Conservation (phyloP, 768 basidiomycete species). For the Podaxis rugospora region DNA sequence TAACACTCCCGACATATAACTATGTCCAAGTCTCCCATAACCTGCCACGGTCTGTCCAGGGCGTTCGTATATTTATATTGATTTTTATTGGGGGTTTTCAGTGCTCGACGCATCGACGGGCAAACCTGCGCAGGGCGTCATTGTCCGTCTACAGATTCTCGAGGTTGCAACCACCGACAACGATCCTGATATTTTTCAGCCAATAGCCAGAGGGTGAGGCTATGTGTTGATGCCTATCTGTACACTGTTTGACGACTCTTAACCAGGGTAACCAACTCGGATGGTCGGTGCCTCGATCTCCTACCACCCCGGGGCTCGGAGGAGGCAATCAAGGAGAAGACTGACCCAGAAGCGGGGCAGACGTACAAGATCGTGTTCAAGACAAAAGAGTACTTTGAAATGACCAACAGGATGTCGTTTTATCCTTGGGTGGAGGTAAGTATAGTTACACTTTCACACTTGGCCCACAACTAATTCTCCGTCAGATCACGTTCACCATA, state of each 20-base stretch:
- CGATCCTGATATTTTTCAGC: slow-evolving; percentile 42
- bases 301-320: slow-evolving; percentile 51
- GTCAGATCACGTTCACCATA: slow-evolving; percentile 75
- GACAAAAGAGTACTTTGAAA: slow-evolving; percentile 78
- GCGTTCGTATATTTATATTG: not conserved
- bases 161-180: slow-evolving; percentile 27
- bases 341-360: slow-evolving; percentile 47
- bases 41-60: slow-evolving; percentile 71
- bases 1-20: not conserved
- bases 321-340: slow-evolving; percentile 35
- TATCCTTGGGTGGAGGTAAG: slow-evolving; percentile 90
- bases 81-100: slow-evolving; percentile 22
- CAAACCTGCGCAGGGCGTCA: slow-evolving; percentile 71
- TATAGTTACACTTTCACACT: not conserved
- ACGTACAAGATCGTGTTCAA: slow-evolving; percentile 85
- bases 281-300: slow-evolving; percentile 82
- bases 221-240: not conserved
- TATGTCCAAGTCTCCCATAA: slow-evolving; percentile 75
- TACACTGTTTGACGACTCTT: slow-evolving; percentile 10
- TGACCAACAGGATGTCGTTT: slow-evolving; percentile 60
- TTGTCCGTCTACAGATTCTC: slow-evolving; percentile 56
- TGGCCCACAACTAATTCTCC: slow-evolving; percentile 6
- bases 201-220: slow-evolving; percentile 57
- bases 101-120: slow-evolving; percentile 86
- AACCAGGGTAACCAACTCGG: slow-evolving; percentile 65